Evolutionary conservation across 2,329 filamentous ascomycete species (phyloP).

Genomic region (Trichoderma koningii): DNA sequence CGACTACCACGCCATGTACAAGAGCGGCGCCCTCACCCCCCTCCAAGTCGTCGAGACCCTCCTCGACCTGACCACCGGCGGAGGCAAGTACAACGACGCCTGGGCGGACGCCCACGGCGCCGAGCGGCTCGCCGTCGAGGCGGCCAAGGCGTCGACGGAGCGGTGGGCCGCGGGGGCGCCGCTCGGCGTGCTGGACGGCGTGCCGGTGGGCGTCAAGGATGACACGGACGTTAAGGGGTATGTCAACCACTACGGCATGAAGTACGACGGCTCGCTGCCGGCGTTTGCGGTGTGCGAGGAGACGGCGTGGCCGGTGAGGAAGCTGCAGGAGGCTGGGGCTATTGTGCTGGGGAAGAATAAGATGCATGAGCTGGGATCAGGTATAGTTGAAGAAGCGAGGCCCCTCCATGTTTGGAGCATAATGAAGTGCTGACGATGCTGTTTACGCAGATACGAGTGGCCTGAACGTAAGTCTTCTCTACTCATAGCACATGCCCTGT

Average conservation of each 20-base stretch:
- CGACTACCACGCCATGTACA: constrained; percentile 78
- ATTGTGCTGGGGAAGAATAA: constrained; percentile 74
- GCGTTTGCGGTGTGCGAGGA: constrained; percentile 54
- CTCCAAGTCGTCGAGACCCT: constrained; percentile 70
- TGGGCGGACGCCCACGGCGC: constrained; percentile 68
- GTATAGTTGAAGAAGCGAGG: constrained; percentile 41
- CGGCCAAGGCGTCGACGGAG: constrained; percentile 71
- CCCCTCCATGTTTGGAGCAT: neutral
- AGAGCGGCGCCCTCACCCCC: constrained; percentile 69
- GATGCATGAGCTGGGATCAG: constrained; percentile 78
- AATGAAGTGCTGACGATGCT: neutral
- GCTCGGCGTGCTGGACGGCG: constrained; percentile 73
- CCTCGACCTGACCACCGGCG: constrained; percentile 64
- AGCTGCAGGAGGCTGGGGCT: constrained; percentile 73
- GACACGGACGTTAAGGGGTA: constrained; percentile 74
- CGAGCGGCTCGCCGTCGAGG: constrained; percentile 61
- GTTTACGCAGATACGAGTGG: constrained; percentile 67
- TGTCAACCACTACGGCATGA: constrained; percentile 65
- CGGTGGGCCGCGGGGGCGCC: constrained; percentile 68
- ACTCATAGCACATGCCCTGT: neutral
- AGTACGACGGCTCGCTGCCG: constrained; percentile 55
- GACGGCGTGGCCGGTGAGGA: constrained; percentile 70
- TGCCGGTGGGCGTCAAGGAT: constrained; percentile 83
- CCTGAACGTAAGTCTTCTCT: constrained; percentile 59
- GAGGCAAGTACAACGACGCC: constrained; percentile 66